phyloP scores from a whole-genome alignment of 805 yeast species.

The Pichia cephalocereana region DNA sequence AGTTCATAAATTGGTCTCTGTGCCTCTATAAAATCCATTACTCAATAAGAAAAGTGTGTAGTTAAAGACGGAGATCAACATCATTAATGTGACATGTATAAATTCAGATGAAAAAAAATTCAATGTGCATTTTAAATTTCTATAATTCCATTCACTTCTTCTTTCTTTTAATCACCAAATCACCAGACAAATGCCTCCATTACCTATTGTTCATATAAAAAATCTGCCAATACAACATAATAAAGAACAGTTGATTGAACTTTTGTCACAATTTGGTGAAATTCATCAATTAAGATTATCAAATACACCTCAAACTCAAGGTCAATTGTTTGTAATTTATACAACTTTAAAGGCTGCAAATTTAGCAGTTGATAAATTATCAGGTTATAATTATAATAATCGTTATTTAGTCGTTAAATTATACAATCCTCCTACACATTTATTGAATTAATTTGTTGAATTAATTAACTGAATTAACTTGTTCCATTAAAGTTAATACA shows the following conservation, averaged over 20 bases:
- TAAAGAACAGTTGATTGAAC: conserved; percentile 37
- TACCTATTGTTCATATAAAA: conserved; percentile 34
- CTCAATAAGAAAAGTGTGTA: no score
- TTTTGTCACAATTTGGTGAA: conserved; percentile 48
- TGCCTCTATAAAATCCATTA: conserved; percentile 19
- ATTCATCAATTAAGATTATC: conserved; percentile 45
- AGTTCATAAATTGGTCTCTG: conserved; percentile 26
- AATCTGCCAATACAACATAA: conserved; percentile 48
- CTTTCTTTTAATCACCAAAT: no score
- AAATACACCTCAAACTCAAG: conserved; percentile 28
- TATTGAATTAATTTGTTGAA: conserved; percentile 9
- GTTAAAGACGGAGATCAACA: no score
- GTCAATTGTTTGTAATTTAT: conserved; percentile 50
- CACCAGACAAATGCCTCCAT: conserved; percentile 12
- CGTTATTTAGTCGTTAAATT: conserved; percentile 46
- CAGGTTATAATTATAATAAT: conserved; percentile 52
- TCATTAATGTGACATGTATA: no score
- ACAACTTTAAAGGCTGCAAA: conserved; percentile 38
- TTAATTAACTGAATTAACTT: conserved; percentile 39
- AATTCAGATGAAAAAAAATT: no score
- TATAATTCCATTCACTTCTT: no score
- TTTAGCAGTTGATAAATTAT: conserved; percentile 44
- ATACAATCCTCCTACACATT: conserved; percentile 26
- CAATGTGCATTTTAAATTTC: no score
- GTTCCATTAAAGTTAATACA: conserved; percentile 51